Conservation (phyloP, 495 filamentous ascomycete genomes). For the Neurospora terricola region DNA sequence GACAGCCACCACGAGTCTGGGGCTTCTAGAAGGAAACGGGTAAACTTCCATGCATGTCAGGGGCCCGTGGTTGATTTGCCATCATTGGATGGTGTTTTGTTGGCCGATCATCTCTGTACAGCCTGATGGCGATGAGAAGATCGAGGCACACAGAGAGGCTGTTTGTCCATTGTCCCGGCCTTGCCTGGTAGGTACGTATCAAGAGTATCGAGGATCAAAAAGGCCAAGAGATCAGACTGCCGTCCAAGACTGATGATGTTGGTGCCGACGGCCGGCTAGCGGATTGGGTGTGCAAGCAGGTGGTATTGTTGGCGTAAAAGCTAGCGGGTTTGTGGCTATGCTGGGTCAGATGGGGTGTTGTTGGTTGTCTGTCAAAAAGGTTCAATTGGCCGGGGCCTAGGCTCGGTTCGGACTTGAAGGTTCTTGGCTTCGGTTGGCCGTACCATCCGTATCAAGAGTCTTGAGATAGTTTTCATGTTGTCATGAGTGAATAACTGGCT, state of each 20-base stretch:
- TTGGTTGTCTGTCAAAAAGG: not conserved
- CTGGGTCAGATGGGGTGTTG: not conserved
- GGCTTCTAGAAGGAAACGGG: not conserved
- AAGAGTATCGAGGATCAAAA: not conserved
- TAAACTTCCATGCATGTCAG: not conserved
- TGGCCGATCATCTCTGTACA: not conserved
- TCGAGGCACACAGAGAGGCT: not conserved
- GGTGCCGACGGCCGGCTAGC: not conserved
- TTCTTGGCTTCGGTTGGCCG: not conserved
- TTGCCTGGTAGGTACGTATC: not conserved
- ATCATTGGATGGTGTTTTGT: not conserved
- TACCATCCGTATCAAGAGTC: not conserved
- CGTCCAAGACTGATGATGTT: not conserved
- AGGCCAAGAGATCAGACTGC: not conserved
- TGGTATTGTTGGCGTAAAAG: not conserved
- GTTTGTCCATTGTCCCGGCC: not conserved
- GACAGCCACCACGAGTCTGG: not conserved
- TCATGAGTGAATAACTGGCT: not conserved
- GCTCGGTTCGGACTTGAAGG: not conserved
- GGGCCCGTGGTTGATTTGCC: not conserved
- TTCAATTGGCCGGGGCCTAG: not conserved
- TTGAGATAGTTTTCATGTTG: not conserved
- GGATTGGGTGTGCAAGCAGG: not conserved
- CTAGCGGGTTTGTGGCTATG: not conserved
- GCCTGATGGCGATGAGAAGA: not conserved